These are phyloP conservation scores for Massariosphaeria phaeospora DNA, from an alignment of 495 filamentous ascomycete genomes.

Conservation along the genomic window DNA sequence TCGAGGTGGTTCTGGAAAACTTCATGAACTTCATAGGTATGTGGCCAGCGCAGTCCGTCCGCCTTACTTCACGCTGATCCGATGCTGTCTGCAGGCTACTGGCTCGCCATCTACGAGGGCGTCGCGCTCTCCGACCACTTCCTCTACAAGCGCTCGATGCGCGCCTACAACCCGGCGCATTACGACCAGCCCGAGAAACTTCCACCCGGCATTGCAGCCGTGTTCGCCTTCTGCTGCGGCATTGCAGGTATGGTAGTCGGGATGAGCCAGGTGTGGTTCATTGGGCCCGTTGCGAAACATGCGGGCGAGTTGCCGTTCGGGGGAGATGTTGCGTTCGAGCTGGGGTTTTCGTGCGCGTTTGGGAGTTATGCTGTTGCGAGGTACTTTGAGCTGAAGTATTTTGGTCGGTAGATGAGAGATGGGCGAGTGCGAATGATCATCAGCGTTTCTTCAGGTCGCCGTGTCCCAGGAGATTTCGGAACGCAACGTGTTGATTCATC, in stretches of 20 bases:
- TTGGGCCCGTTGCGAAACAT: constrained; percentile 63
- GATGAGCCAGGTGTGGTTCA: constrained; percentile 73
- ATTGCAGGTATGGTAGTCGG: constrained; percentile 68
- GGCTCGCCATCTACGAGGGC: constrained; percentile 77
- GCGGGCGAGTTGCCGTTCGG: constrained; percentile 54
- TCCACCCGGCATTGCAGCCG: constrained; percentile 66
- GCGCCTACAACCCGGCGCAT: constrained; percentile 56
- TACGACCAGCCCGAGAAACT: constrained; percentile 59
- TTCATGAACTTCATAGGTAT: constrained; percentile 70
- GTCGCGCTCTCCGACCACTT: constrained; percentile 72
- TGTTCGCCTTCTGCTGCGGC: constrained; percentile 62
- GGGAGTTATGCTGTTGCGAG: constrained; percentile 48
- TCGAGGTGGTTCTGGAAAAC: constrained; percentile 65
- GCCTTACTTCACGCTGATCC: not conserved
- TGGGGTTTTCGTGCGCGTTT: constrained; percentile 56
- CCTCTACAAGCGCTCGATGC: constrained; percentile 63
- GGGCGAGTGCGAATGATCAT: not conserved
- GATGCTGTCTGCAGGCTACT: constrained; percentile 52
- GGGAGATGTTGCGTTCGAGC: constrained; percentile 73
- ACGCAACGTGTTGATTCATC: too few relatives aligned
- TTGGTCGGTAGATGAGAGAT: constrained; percentile 45
- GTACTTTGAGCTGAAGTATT: constrained; percentile 51
- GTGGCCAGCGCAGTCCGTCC: not conserved
- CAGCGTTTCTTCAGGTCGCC: too few relatives aligned
- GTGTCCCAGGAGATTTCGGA: too few relatives aligned